Evolutionary conservation across 768 basidiomycete species (phyloP).

Genomic region (Tephrocybe sp.): DNA sequence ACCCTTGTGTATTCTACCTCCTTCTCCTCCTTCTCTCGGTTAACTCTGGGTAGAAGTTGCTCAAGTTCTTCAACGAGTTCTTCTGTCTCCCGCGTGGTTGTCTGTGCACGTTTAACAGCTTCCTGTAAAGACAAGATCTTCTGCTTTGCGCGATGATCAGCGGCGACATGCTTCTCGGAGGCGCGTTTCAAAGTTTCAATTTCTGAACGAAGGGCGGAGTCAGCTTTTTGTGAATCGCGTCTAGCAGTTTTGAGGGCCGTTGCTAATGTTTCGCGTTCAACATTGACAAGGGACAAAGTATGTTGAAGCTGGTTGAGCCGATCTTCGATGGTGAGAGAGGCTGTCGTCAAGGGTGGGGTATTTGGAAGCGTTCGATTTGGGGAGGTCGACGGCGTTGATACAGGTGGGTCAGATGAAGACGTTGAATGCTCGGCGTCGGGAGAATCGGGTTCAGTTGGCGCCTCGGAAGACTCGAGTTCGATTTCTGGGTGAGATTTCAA

Average conservation of each 20-base stretch:
- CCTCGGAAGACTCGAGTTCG: constrained; percentile 31
- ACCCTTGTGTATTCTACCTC: constrained; percentile 43
- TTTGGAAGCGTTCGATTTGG: constrained; percentile 32
- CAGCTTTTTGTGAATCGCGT: constrained; percentile 80
- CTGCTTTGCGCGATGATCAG: constrained; percentile 81
- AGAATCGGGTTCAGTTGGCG: constrained; percentile 35
- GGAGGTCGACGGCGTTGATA: constrained; percentile 42
- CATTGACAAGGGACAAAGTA: constrained; percentile 57
- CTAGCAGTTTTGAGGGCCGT: constrained; percentile 74
- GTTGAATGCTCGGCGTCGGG: constrained; percentile 29
- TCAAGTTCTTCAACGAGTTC: constrained; percentile 48
- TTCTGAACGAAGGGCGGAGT: constrained; percentile 78
- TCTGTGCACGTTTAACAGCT: constrained; percentile 77
- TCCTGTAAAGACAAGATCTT: constrained; percentile 89
- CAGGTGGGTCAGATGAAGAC: constrained; percentile 30
- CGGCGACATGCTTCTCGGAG: constrained; percentile 73
- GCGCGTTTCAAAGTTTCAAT: constrained; percentile 83
- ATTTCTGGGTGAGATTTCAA: constrained; percentile 7
- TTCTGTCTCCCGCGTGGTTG: constrained; percentile 48
- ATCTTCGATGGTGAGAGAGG: constrained; percentile 63
- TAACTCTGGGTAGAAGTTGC: constrained; percentile 40
- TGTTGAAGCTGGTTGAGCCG: constrained; percentile 65
- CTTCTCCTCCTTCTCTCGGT: constrained; percentile 35
- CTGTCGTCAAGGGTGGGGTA: constrained; percentile 30
- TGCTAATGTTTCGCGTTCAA: constrained; percentile 70